Percentiles rank a stretch among this genome's conserved stretches.
Evolutionary conservation across 2,329 filamentous ascomycete genomes (phyloP).

Genomic region (Pseudomassariella vexata): DNA sequence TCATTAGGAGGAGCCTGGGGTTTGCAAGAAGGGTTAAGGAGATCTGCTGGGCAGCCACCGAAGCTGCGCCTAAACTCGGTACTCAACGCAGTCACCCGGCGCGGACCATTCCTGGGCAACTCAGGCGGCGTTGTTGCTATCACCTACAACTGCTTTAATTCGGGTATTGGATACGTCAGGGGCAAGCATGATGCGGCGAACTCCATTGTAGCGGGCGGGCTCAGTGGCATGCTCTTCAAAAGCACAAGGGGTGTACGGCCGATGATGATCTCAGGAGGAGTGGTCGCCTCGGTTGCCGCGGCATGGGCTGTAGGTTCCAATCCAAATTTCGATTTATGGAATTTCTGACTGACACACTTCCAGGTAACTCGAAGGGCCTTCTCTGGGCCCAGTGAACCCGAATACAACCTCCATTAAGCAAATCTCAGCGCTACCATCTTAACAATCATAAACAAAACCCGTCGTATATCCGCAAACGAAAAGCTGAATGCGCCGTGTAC

Average conservation of each 20-base stretch:
- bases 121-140: constrained; percentile 93
- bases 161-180: constrained; percentile 68
- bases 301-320: constrained; percentile 80
- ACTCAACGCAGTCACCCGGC: constrained; percentile 86
- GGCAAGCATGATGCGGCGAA: constrained; percentile 89
- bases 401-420: constrained; percentile 5
- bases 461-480: not conserved
- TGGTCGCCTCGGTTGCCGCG: constrained; percentile 81
- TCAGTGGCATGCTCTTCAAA: constrained; percentile 95
- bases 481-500: constrained; percentile 16
- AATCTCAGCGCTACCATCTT: too few species aligned
- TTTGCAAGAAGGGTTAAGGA: constrained; percentile 78
- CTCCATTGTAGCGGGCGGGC: constrained; percentile 74
- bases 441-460: not conserved
- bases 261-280: constrained; percentile 89
- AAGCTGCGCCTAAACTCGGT: constrained; percentile 92
- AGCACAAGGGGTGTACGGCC: constrained; percentile 84
- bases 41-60: constrained; percentile 71
- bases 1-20: constrained; percentile 87
- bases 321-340: not conserved
- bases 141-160: constrained; percentile 92
- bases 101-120: constrained; percentile 94
- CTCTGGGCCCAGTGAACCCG: constrained; percentile 1
- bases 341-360: constrained; percentile 13
- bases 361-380: constrained; percentile 19